A percentile compares a stretch with the other conserved stretches of the same genome.
Evolutionary conservation across 2,329 filamentous ascomycete species (phyloP).

Genomic region (Aspergillus versicolor): DNA sequence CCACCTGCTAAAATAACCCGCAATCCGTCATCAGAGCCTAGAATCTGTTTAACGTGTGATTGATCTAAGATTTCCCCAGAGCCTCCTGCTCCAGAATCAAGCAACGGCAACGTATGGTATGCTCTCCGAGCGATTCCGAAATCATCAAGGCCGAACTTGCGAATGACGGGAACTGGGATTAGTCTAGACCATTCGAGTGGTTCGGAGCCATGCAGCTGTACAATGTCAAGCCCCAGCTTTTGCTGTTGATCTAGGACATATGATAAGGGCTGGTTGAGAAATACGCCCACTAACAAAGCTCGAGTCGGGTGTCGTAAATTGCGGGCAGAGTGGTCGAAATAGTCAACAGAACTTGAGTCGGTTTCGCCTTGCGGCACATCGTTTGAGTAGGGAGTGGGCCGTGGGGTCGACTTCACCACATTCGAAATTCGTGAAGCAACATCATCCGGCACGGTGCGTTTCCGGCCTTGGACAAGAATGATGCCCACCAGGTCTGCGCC

Average conservation of each 20-base stretch:
- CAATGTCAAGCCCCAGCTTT: conserved; percentile 75
- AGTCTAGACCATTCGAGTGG: conserved; percentile 85
- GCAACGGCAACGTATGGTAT: conserved; percentile 77
- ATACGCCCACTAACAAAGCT: conserved; percentile 86
- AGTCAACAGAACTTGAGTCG: conserved; percentile 54
- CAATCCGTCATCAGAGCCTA: conserved; percentile 69
- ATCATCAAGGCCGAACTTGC: conserved; percentile 75
- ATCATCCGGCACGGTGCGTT: conserved; percentile 75
- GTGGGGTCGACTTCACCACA: conserved; percentile 61
- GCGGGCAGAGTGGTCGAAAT: conserved; percentile 62
- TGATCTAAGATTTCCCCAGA: conserved; percentile 77
- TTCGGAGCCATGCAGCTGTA: conserved; percentile 90
- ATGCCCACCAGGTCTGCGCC: conserved; percentile 93
- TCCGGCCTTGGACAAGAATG: conserved; percentile 79
- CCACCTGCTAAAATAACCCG: conserved; percentile 82
- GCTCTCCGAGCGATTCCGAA: conserved; percentile 71
- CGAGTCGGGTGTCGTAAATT: conserved; percentile 55
- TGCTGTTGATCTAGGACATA: conserved; percentile 79
- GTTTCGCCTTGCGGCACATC: conserved; percentile 19
- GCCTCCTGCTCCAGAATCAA: conserved; percentile 82
- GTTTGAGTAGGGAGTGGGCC: conserved; percentile 21
- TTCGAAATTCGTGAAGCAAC: conserved; percentile 78
- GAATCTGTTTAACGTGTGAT: conserved; percentile 63
- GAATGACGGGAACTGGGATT: conserved; percentile 91
- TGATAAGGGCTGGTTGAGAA: conserved; percentile 82